Evolutionary conservation across 2,329 filamentous ascomycete genomes (phyloP).

Genomic region (Dactylella cylindrospora): DNA sequence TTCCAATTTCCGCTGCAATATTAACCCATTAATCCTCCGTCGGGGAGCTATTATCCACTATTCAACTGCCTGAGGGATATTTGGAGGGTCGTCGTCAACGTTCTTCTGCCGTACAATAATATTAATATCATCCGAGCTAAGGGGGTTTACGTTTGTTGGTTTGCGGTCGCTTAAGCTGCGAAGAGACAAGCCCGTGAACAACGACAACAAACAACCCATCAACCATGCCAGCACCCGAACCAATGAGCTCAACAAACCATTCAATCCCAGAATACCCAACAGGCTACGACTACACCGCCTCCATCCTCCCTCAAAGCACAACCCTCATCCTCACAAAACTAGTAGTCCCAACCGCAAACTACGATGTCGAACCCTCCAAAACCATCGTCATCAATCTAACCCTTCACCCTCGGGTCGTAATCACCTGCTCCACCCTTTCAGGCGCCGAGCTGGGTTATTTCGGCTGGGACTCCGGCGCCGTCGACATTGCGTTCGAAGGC

Average conservation of each 20-base stretch:
- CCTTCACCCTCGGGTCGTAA: constrained; percentile 24
- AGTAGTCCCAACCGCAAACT: constrained; percentile 24
- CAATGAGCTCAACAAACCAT: constrained; percentile 18
- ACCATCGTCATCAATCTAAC: constrained; percentile 40
- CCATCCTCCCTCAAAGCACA: not conserved
- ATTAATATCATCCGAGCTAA: no score
- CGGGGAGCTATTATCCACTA: no score
- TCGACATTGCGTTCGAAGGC: constrained; percentile 34
- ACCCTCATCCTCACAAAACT: constrained; percentile 40
- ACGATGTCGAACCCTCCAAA: constrained; percentile 21
- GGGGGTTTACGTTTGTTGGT: no score
- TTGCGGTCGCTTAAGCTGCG: no score
- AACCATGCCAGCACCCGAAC: constrained; percentile 20
- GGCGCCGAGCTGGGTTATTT: constrained; percentile 40
- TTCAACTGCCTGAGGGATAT: no score
- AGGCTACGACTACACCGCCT: constrained; percentile 9
- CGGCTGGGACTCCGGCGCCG: constrained; percentile 36
- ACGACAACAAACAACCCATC: no score
- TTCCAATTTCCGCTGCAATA: no score
- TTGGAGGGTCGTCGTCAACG: no score
- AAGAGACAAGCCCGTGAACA: no score
- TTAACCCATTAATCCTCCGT: no score
- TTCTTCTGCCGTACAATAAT: no score
- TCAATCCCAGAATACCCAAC: no score
- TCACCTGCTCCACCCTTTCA: constrained; percentile 38